Percentiles rank a stretch among this genome's conserved stretches.
These are phyloP conservation scores for Fusarium albosuccineum DNA, from an alignment of 2,329 filamentous ascomycete genomes.

Conservation along the genomic window DNA sequence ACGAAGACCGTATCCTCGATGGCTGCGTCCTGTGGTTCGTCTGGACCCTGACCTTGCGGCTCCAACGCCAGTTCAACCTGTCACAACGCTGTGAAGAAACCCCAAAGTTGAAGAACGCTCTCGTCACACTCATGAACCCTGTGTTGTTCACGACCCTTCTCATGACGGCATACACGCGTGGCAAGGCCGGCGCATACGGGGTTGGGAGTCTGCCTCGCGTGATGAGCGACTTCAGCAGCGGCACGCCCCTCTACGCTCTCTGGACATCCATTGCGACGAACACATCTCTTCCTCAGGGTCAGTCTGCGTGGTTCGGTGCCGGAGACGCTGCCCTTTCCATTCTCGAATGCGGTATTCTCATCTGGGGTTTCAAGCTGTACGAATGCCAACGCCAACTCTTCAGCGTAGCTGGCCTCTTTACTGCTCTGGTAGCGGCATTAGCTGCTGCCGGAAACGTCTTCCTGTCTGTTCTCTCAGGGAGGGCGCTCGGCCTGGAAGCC, in stretches of 20 bases:
- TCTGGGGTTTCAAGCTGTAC: conserved; percentile 67
- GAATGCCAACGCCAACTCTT: conserved; percentile 62
- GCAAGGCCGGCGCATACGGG: conserved; percentile 52
- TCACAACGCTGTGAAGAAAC: conserved; percentile 1
- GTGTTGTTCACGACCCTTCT: conserved; percentile 62
- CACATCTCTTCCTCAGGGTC: conserved; percentile 26
- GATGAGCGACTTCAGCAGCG: conserved; percentile 50
- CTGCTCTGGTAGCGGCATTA: conserved; percentile 52
- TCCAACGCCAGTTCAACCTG: conserved; percentile 55
- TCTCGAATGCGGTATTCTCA: conserved; percentile 64
- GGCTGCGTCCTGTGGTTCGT: conserved; percentile 61
- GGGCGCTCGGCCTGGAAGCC: conserved; percentile 52
- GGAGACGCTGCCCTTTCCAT: conserved; percentile 63
- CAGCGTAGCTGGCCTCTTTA: conserved; percentile 57
- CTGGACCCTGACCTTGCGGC: conserved; percentile 60
- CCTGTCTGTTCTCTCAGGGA: conserved; percentile 54
- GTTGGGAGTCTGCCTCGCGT: conserved; percentile 48
- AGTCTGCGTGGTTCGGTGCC: conserved; percentile 56
- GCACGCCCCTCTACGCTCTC: conserved; percentile 51
- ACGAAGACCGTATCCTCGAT: conserved; percentile 58
- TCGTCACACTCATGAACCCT: conserved; percentile 60
- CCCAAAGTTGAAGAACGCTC: conserved; percentile 44
- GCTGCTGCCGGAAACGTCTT: conserved; percentile 59
- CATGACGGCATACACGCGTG: conserved; percentile 59
- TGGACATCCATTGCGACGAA: conserved; percentile 47